Conservation (phyloP, 208 protist species). For the Acanthamoeba triangularis region DNA sequence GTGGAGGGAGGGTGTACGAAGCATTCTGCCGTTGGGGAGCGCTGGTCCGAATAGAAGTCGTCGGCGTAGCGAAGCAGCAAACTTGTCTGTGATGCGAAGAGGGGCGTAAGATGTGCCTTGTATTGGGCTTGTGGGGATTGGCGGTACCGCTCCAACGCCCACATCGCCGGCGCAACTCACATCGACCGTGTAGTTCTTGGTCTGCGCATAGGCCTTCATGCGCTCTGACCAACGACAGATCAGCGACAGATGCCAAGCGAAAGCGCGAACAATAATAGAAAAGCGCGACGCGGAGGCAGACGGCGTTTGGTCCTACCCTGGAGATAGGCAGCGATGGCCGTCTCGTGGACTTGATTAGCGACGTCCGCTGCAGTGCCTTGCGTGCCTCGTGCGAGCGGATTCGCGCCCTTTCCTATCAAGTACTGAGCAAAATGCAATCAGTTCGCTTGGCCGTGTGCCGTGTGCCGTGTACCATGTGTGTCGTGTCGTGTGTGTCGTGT, state of each 20-base stretch:
- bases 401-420: not conserved
- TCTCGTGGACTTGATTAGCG: not conserved
- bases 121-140: too few relatives aligned
- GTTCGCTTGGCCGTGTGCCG: not conserved
- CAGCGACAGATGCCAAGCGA: too few relatives aligned
- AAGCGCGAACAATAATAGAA: too few relatives aligned
- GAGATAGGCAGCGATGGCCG: not conserved
- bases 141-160: not conserved
- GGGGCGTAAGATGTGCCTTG: too few relatives aligned
- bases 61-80: not conserved
- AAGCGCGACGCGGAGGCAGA: too few relatives aligned
- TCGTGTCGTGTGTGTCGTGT: not conserved
- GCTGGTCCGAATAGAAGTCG: not conserved
- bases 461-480: not conserved
- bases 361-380: slow-evolving; percentile 1
- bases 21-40: not conserved
- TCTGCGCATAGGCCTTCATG: not conserved
- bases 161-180: not conserved
- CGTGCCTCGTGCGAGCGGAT: not conserved
- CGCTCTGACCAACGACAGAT: not conserved
- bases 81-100: not conserved
- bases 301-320: not conserved
- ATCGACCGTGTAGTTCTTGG: not conserved
- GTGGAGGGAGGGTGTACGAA: too few relatives aligned
- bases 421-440: not conserved